Conservation (phyloP, 441 rosid species). For the Arabidopsis hybrid region DNA sequence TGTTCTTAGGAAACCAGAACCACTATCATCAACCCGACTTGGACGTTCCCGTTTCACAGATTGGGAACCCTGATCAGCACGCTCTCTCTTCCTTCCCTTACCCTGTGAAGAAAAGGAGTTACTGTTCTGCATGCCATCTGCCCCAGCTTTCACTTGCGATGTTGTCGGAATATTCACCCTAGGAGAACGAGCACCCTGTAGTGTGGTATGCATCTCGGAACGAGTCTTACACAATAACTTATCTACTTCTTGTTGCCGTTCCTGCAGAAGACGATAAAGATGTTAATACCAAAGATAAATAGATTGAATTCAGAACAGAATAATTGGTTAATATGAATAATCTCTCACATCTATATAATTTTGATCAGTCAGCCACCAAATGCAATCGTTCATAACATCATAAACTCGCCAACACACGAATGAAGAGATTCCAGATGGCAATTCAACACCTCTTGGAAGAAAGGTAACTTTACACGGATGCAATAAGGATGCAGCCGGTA, state of each 20-base stretch:
- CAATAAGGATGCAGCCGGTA: slow-evolving; percentile 78
- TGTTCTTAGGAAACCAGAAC: slow-evolving; percentile 56
- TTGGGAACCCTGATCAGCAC: slow-evolving; percentile 77
- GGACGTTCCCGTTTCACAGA: slow-evolving; percentile 77
- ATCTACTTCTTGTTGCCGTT: slow-evolving; percentile 87
- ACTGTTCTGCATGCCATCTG: slow-evolving; percentile 62
- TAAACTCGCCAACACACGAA: slow-evolving; percentile 91
- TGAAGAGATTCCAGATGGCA: slow-evolving; percentile 79
- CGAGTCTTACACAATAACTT: slow-evolving; percentile 69
- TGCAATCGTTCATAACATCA: slow-evolving; percentile 69
- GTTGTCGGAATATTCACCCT: slow-evolving; percentile 72
- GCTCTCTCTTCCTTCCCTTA: slow-evolving; percentile 96
- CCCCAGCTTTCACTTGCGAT: slow-evolving; percentile 63
- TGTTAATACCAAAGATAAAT: slow-evolving; percentile 6
- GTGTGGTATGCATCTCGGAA: slow-evolving; percentile 82
- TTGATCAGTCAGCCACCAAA: slow-evolving; percentile 97
- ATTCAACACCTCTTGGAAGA: slow-evolving; percentile 72
- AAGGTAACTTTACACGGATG: slow-evolving; percentile 95
- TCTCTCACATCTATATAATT: slow-evolving; percentile 71
- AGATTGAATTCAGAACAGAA: not conserved
- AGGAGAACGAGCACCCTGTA: slow-evolving; percentile 90
- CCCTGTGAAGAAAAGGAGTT: slow-evolving; percentile 69
- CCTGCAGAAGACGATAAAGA: slow-evolving; percentile 48
- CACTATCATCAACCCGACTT: slow-evolving; percentile 67
- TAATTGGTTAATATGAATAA: slow-evolving; percentile 16